Conservation (phyloP, 805 yeast species). For the Barnettozyma californica region DNA sequence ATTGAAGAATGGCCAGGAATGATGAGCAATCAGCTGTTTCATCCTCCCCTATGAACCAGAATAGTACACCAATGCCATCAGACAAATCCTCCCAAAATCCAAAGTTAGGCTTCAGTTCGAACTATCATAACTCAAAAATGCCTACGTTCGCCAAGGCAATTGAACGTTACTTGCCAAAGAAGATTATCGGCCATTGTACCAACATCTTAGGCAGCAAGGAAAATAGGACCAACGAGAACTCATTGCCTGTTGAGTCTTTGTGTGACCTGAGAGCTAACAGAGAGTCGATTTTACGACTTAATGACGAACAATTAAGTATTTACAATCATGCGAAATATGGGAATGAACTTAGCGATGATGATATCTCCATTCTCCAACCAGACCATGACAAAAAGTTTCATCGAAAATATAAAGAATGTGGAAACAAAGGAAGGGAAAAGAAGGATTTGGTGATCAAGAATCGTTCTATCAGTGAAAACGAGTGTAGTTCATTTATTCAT, state of each 20-base stretch:
- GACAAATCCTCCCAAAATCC: neutral
- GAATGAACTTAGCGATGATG: constrained; percentile 15
- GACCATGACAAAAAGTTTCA: neutral
- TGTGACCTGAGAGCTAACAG: neutral
- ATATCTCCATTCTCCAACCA: constrained; percentile 7
- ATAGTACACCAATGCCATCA: neutral
- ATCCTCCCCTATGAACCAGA: neutral
- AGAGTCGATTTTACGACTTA: neutral
- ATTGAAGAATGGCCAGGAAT: neutral
- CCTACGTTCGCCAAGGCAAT: neutral
- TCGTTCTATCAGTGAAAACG: neutral
- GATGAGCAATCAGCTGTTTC: neutral
- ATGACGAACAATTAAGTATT: constrained; percentile 6
- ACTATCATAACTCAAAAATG: no score
- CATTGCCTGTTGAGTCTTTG: neutral
- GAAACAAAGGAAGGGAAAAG: neutral
- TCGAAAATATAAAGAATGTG: neutral
- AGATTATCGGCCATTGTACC: neutral
- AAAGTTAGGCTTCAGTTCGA: neutral
- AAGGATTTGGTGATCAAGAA: neutral
- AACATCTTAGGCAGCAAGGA: no score
- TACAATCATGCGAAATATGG: constrained; percentile 13
- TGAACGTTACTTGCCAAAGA: neutral
- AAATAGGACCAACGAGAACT: no score
- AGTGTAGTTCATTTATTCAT: neutral